These are phyloP conservation scores for Phytophthora podocarpi DNA, from an alignment of 352 stramenopile genomes.

Conservation along the genomic window DNA sequence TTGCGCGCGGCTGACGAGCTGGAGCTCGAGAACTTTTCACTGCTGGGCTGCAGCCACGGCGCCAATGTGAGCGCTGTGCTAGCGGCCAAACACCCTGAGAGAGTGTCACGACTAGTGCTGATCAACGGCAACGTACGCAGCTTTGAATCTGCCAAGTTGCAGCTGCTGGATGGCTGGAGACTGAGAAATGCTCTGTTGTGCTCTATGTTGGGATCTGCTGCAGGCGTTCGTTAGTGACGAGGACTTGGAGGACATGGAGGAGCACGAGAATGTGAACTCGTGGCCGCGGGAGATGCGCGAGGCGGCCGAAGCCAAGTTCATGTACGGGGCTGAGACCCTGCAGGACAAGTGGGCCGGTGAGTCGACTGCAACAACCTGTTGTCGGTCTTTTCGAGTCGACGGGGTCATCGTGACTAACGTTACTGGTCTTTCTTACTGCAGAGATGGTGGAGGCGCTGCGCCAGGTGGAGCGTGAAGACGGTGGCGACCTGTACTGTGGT, in stretches of 20 bases:
- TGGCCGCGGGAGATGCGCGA: constrained; percentile 60
- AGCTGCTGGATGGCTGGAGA: constrained; percentile 1
- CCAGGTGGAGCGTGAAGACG: constrained; percentile 53
- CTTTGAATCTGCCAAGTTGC: neutral
- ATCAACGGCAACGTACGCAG: constrained; percentile 78
- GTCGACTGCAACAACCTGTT: neutral
- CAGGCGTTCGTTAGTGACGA: constrained; percentile 80
- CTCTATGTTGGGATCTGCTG: neutral
- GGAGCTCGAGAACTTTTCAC: constrained; percentile 68
- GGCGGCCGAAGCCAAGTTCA: constrained; percentile 53
- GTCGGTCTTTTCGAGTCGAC: neutral
- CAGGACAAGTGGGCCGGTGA: constrained; percentile 61
- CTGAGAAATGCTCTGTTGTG: constrained; percentile 18
- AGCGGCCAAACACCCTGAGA: constrained; percentile 67
- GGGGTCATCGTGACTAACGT: neutral
- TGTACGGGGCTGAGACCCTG: constrained; percentile 55
- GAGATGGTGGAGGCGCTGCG: constrained; percentile 62
- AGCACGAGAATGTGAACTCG: constrained; percentile 51
- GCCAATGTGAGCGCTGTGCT: constrained; percentile 78
- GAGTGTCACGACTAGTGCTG: constrained; percentile 72
- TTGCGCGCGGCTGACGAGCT: constrained; percentile 61
- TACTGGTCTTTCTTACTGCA: constrained; percentile 19
- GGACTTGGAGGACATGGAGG: constrained; percentile 64
- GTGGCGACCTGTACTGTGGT: constrained; percentile 75
- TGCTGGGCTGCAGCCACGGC: constrained; percentile 77